Percentiles rank a stretch among this genome's conserved stretches.
Conservation (phyloP, 805 yeast genomes). For the Wickerhamiella kurtzmanii region DNA sequence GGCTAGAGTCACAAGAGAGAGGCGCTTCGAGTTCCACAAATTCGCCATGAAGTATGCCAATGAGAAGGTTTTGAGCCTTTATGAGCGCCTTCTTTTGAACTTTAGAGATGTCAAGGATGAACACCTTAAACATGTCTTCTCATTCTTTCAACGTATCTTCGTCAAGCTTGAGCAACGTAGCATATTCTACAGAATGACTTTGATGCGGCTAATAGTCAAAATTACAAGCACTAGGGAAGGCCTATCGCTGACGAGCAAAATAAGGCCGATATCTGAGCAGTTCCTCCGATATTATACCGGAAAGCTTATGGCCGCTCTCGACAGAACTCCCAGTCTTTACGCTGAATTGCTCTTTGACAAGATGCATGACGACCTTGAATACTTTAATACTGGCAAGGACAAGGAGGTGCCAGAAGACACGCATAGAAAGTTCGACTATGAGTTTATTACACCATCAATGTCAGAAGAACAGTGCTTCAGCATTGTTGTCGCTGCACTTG, state of each 20-base stretch:
- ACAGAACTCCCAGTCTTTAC: conserved; percentile 39
- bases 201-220: conserved; percentile 45
- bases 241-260: conserved; percentile 30
- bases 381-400: conserved; percentile 48
- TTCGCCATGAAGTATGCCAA: conserved; percentile 38
- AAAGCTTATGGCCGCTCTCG: conserved; percentile 36
- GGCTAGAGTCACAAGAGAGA: conserved; percentile 28
- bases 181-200: conserved; percentile 54
- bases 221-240: conserved; percentile 38
- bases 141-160: conserved; percentile 60
- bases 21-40: conserved; percentile 34
- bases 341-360: conserved; percentile 58
- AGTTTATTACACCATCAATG: conserved; percentile 17
- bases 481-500: conserved; percentile 37
- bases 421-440: conserved; percentile 9
- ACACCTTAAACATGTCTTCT: conserved; percentile 48
- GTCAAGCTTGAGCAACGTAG: conserved; percentile 48
- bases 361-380: conserved; percentile 33
- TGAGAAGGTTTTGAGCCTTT: conserved; percentile 50
- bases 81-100: conserved; percentile 45
- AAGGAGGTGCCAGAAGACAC: conserved; percentile 13
- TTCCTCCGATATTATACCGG: conserved; percentile 55
- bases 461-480: conserved; percentile 36
- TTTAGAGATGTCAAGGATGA: conserved; percentile 48
- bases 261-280: conserved; percentile 48